Evolutionary conservation across 2,329 filamentous ascomycete genomes (phyloP), one percentile per base, ranked within the genome.

Genomic region (Cladosporium colombiae): DNA sequence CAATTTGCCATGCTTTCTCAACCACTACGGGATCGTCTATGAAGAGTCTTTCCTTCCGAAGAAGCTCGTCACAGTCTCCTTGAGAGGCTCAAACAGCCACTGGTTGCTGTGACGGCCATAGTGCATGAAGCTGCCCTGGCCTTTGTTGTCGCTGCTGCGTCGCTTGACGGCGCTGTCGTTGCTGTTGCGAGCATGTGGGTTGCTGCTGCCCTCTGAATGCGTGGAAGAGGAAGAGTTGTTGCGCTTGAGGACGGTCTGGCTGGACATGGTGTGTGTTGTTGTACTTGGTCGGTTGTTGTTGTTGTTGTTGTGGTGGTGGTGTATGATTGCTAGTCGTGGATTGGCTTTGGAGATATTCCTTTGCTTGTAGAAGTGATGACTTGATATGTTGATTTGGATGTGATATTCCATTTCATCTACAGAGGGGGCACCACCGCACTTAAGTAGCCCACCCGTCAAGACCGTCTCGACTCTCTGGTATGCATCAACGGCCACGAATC

Each of bases 51-150:
- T 62, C 52, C 67, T 44, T 57, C 70, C 69, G 58, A 74, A 70
- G 18, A 75, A 49, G 23, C 68, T 68, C 62, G 73, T 75, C 27
- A 81, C 78, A 7, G 81, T 80, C 37, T 81, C 79, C 5, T 78
- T 77, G 4, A 84, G 72, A 1, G 81, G 80, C 23, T 78, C 78
- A 66, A 84, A 84, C 5, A 84, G 75, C 82, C 82, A 84, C 63
- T 83, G 80, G 64, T 84, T 83, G 21, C 78, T 79, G 71, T 84
- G 82, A 10, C 82, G 78, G 16, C 82, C 82, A 63, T 76, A 81
- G 65, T 84, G 70, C 31, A 66, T 66, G 66, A 70, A 74, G 11
- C 68, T 68, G 27, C 58, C 62, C 27, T 60, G 55, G 31, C 63
- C 57, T 16, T 60, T 59, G 44, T 40, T 65, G 55, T 63, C 61